Percentiles rank a stretch among this genome's conserved stretches.
phyloP scores from a whole-genome alignment of 257 asterid genomes.

The Fraxinus americana region DNA sequence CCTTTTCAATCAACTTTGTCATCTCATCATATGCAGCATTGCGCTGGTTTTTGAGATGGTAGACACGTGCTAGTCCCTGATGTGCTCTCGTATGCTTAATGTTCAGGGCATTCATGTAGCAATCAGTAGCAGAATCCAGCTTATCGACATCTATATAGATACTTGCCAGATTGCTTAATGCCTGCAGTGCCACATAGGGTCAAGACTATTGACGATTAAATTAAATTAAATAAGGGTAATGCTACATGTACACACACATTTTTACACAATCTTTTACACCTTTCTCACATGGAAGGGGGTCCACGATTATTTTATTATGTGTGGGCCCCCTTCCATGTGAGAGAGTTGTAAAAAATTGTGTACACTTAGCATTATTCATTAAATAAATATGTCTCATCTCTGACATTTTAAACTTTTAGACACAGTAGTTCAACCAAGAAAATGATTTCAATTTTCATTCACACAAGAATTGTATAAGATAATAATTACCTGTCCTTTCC shows the following conservation, averaged over 20 bases:
- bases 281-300: too few species aligned
- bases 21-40: constrained; percentile 94
- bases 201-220: background rate
- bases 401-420: background rate
- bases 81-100: constrained; percentile 95
- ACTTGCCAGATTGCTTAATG: constrained; percentile 88
- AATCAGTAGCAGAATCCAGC: constrained; percentile 77
- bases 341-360: too few species aligned
- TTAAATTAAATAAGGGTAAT: background rate
- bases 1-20: constrained; percentile 93
- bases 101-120: constrained; percentile 86
- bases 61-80: constrained; percentile 95
- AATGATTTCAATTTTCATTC: background rate
- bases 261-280: too few species aligned
- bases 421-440: background rate
- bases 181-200: constrained; percentile 52
- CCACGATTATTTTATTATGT: too few species aligned
- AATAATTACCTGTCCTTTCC: constrained; percentile 91
- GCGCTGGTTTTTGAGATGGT: constrained; percentile 79
- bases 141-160: constrained; percentile 79
- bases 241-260: too few species aligned
- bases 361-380: too few species aligned
- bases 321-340: too few species aligned
- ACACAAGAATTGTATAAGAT: background rate
- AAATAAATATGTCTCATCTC: background rate